phyloP scores from a whole-genome alignment of 2,329 filamentous ascomycete genomes.

The Chalaropsis thielavioides region DNA sequence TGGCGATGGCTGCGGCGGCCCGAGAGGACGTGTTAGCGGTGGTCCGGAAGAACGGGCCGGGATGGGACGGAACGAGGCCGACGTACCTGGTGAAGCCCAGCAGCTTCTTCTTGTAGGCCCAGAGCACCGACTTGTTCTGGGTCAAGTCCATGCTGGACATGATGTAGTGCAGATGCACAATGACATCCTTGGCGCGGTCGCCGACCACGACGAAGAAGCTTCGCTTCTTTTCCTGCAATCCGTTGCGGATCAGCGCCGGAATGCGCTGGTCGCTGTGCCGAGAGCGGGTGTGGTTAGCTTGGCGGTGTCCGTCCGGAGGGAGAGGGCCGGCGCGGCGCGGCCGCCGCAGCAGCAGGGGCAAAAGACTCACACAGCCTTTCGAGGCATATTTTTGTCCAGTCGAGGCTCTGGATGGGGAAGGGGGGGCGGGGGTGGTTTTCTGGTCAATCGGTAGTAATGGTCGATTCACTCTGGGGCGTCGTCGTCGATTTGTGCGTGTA shows the following conservation, averaged over 20 bases:
- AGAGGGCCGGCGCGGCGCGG: not conserved
- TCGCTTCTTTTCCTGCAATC: conserved; percentile 86
- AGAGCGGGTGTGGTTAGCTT: not conserved
- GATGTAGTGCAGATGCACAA: conserved; percentile 85
- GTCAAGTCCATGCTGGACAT: conserved; percentile 82
- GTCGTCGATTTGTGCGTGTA: conserved; percentile 3
- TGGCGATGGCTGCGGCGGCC: conserved; percentile 59
- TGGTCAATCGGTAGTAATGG: not conserved
- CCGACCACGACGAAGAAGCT: conserved; percentile 97
- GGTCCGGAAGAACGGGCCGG: too few species aligned
- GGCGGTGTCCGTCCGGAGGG: too few species aligned
- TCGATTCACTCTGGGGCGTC: not conserved
- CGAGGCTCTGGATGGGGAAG: not conserved
- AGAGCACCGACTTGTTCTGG: conserved; percentile 80
- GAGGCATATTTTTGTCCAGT: conserved; percentile 37
- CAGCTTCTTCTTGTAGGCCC: conserved; percentile 98
- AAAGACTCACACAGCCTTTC: conserved; percentile 39
- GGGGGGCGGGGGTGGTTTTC: not conserved
- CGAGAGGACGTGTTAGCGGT: not conserved
- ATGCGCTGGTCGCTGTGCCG: conserved; percentile 66
- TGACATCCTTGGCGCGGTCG: conserved; percentile 87
- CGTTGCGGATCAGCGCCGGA: conserved; percentile 80
- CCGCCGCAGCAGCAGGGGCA: too few species aligned
- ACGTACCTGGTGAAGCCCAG: conserved; percentile 68
- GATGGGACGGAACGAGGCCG: too few species aligned